Base-by-base conservation (phyloP, 2,329 filamentous ascomycete genomes). In the Pseudocercospora fijiensis region DNA sequence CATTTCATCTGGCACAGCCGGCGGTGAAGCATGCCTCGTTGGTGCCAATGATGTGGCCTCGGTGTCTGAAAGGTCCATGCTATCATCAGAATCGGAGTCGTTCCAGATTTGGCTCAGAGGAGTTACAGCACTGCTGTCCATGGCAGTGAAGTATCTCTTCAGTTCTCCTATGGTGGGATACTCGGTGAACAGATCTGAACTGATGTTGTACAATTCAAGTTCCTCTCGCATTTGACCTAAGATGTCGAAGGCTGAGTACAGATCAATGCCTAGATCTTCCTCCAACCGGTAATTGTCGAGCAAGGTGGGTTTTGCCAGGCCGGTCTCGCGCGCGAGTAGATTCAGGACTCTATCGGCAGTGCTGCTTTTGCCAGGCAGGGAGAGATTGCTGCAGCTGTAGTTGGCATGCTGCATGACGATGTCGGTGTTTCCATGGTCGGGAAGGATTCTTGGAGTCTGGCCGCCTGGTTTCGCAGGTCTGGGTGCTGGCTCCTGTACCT, bases 191-290 rank as follows among this genome's bases (percentile, higher is more conserved):
- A 56, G 28, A 56, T 56, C 53, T 4, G 53, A 56, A 28, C 18
- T 22, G 18, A 56, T 33, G 20, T 37, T 56, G 28, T 56, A 56
- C 28, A 56, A 37, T 41, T 56, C 53, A 8, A 56, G 30, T 18
- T 56, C 53, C 28, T 56, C 53, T n/a, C 53, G 53, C 16, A 56
- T 4, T 13, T 18, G 16, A 28, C 53, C 53, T 3, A 56, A 28
- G 22, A 56, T 56, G 53, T 56, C 53, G 53, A 56, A 56, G 22
- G 53, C 53, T 22, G 53, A 56, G 22, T 56, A 56, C 27, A 56
- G 18, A 37, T 56, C 53, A 18, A 56, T 56, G 26, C 53, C 53
- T 37, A 56, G 53, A 37, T 56, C 53, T 37, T 56, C 53, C 41
- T 56, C 53, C 8, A 56, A 56, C 9, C 53, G 53, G 28, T 56